phyloP scores from a whole-genome alignment of 2,329 filamentous ascomycete species.

The Ploettnerulaceae sp. region DNA sequence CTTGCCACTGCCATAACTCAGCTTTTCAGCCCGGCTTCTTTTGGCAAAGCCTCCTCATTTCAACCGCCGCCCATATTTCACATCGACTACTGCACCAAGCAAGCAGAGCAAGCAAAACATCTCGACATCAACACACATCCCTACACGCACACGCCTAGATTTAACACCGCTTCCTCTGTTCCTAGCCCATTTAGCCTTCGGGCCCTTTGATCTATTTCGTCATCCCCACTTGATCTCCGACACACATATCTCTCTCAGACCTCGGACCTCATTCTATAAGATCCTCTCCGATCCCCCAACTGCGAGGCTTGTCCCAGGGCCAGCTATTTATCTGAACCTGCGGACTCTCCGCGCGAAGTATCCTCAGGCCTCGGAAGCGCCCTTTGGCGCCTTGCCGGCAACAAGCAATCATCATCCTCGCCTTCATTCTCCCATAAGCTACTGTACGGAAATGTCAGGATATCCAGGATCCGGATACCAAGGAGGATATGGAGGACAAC shows the following conservation, averaged over 20 bases:
- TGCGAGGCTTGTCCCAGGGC: conserved; percentile 13
- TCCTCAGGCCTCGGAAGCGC: conserved; percentile 11
- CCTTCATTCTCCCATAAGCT: conserved; percentile 3
- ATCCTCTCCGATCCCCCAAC: conserved; percentile 15
- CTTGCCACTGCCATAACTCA: not conserved
- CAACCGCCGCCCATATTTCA: not conserved
- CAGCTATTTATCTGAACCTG: conserved; percentile 7
- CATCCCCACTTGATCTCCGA: conserved; percentile 21
- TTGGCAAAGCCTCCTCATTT: not conserved
- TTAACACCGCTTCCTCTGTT: conserved; percentile 13
- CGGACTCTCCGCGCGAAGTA: conserved; percentile 3
- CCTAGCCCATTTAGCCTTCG: conserved; percentile 12
- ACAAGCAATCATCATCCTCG: conserved; percentile 9
- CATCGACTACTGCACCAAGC: conserved; percentile 6
- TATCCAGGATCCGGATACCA: conserved; percentile 54
- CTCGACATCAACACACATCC: conserved; percentile 3
- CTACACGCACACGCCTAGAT: not conserved
- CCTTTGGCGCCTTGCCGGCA: conserved; percentile 19
- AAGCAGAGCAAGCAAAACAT: not conserved
- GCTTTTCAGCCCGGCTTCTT: conserved; percentile 8
- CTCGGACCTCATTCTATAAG: conserved; percentile 21
- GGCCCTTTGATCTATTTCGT: conserved; percentile 6
- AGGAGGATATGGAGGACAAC: conserved; percentile 39
- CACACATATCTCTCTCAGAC: conserved; percentile 7
- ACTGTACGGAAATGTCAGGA: conserved; percentile 50